Conservation (phyloP, 495 filamentous ascomycete species). For the Aspergillus carlsbadensis region DNA sequence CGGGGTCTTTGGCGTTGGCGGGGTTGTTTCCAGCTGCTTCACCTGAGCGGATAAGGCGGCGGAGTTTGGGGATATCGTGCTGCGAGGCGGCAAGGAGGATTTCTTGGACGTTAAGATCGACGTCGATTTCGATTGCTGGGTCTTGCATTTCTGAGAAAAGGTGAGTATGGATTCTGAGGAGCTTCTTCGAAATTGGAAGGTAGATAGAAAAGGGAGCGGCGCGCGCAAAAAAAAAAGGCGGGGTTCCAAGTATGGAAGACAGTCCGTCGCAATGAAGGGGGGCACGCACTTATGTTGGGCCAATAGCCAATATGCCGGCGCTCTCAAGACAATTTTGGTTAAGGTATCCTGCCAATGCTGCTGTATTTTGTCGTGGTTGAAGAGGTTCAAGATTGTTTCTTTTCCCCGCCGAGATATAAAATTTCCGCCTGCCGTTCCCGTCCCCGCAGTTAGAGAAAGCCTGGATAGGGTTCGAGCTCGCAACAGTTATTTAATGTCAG, state of each 20-base stretch:
- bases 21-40: conserved; percentile 46
- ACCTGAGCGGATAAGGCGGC: conserved; percentile 65
- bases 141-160: conserved; percentile 23
- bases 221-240: too few species aligned
- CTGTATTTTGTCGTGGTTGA: neutral
- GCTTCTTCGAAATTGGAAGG: neutral
- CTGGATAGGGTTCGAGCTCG: too few species aligned
- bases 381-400: conserved; percentile 12
- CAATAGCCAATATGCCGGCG: too few species aligned
- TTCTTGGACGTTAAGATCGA: conserved; percentile 46
- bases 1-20: conserved; percentile 77
- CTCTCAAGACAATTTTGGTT: too few species aligned
- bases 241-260: too few species aligned
- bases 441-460: too few species aligned
- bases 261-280: too few species aligned
- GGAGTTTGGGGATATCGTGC: conserved; percentile 76
- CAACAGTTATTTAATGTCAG: too few species aligned
- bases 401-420: conserved; percentile 16
- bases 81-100: conserved; percentile 80
- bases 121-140: conserved; percentile 34
- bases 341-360: too few species aligned
- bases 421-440: conserved; percentile 35
- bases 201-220: neutral
- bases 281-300: too few species aligned
- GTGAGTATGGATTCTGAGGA: neutral